Evolutionary conservation across 176 grass and related monocot genomes (phyloP), one percentile per base, ranked within the genome.

Genomic region (Saccharum officinarum): DNA sequence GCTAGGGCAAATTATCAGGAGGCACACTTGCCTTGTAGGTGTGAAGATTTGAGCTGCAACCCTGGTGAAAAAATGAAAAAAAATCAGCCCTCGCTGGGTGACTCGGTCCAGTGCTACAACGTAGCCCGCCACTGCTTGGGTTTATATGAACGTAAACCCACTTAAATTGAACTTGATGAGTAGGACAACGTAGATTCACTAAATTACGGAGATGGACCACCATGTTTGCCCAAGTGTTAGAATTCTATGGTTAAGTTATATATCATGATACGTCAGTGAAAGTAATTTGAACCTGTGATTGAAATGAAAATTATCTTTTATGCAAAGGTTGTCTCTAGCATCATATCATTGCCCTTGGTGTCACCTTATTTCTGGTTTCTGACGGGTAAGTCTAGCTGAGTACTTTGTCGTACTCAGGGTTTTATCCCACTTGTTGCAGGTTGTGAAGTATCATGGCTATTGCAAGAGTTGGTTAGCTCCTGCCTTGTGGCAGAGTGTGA

Each of bases 301-400:
- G 66, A 98, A 83, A 73, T 93, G 92, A 98, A 98, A 87, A 98
- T 94, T 46, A 98, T 90, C 84, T 90, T 98, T 17, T 89, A 92
- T 83, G 93, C n/a, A 98, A 85, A 98, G 78, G 26, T 92, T 92
- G 50, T 97, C 95, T 69, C 87, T 90, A 77, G 80, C 78, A 90
- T n/a, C n/a, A n/a, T n/a, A n/a, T n/a, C n/a, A n/a, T n/a, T n/a
- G n/a, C n/a, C n/a, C n/a, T n/a, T n/a, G n/a, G n/a, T n/a, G n/a
- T n/a, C n/a, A n/a, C n/a, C n/a, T n/a, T n/a, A n/a, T n/a, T n/a
- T n/a, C n/a, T n/a, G n/a, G n/a, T n/a, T n/a, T n/a, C n/a, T n/a
- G n/a, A n/a, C n/a, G n/a, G n/a, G n/a, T n/a, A n/a, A n/a, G n/a
- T n/a, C n/a, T n/a, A n/a, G n/a, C n/a, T n/a, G n/a, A n/a, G n/a